Evolutionary conservation across 2,329 filamentous ascomycete genomes (phyloP).

Genomic region (Saccharata proteae): DNA sequence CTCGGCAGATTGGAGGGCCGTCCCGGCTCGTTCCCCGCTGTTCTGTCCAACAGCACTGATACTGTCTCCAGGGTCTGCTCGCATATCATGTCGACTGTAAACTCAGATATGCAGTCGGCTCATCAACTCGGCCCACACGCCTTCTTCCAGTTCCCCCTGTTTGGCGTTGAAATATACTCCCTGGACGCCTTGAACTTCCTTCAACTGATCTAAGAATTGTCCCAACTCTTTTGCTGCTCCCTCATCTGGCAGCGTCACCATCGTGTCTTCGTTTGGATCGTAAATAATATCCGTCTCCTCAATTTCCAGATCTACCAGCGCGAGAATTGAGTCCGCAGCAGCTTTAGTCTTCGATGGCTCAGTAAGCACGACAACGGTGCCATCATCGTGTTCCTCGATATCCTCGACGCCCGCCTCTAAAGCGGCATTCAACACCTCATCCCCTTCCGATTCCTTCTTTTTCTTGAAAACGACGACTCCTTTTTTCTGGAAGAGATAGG

Average conservation of each 20-base stretch:
- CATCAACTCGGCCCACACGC: constrained; percentile 26
- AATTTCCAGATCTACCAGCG: constrained; percentile 53
- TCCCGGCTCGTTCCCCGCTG: too few species aligned
- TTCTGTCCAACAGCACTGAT: too few species aligned
- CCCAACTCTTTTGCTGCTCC: constrained; percentile 45
- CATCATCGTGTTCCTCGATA: constrained; percentile 55
- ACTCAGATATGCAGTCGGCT: too few species aligned
- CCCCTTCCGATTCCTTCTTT: constrained; percentile 37
- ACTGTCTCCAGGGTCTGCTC: too few species aligned
- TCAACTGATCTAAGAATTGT: constrained; percentile 46
- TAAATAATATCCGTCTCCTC: constrained; percentile 72
- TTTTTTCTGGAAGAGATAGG: constrained; percentile 74
- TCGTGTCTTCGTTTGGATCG: constrained; percentile 70
- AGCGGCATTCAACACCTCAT: constrained; percentile 67
- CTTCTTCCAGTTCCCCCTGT: constrained; percentile 27
- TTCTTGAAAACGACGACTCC: constrained; percentile 61
- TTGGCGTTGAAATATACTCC: constrained; percentile 62
- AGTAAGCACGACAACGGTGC: constrained; percentile 58
- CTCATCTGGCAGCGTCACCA: constrained; percentile 48
- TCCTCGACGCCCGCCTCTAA: constrained; percentile 77
- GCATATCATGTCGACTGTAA: too few species aligned
- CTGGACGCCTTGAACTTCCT: constrained; percentile 61
- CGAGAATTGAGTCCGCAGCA: constrained; percentile 51
- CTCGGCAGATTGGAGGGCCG: too few species aligned
- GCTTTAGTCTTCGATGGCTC: constrained; percentile 52